Conservation (phyloP, 78 protist species). For the Dictyostelium citrinum region DNA sequence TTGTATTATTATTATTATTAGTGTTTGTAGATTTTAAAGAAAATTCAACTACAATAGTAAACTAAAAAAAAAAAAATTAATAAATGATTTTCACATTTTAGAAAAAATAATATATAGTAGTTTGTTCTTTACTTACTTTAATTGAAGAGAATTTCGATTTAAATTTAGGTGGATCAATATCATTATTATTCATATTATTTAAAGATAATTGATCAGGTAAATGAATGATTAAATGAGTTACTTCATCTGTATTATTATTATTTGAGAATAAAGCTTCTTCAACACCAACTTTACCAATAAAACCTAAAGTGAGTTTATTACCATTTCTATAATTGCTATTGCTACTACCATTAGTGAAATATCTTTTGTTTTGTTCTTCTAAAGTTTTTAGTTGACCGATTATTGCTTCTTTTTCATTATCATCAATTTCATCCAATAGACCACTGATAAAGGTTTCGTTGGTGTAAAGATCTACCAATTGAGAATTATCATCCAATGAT, state of each 20-base stretch:
- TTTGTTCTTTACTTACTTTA: not conserved
- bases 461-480: not conserved
- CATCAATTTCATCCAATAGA: conserved; percentile 48
- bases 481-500: conserved; percentile 47
- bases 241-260: not conserved
- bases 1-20: not conserved
- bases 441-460: conserved; percentile 29
- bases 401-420: not conserved
- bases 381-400: conserved; percentile 2
- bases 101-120: no score
- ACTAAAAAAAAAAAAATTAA: not conserved
- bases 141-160: not conserved
- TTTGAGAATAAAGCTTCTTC: not conserved
- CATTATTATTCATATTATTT: not conserved
- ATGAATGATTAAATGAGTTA: not conserved
- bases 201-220: not conserved
- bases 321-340: conserved; percentile 2
- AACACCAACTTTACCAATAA: conserved; percentile 41
- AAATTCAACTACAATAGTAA: not conserved
- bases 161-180: not conserved
- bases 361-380: conserved; percentile 3
- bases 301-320: conserved; percentile 11
- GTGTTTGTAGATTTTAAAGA: conserved; percentile 7
- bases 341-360: not conserved
- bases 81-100: no score